These are phyloP conservation scores for Ogataea paraovalis DNA, from an alignment of 805 yeast species.

Conservation along the genomic window DNA sequence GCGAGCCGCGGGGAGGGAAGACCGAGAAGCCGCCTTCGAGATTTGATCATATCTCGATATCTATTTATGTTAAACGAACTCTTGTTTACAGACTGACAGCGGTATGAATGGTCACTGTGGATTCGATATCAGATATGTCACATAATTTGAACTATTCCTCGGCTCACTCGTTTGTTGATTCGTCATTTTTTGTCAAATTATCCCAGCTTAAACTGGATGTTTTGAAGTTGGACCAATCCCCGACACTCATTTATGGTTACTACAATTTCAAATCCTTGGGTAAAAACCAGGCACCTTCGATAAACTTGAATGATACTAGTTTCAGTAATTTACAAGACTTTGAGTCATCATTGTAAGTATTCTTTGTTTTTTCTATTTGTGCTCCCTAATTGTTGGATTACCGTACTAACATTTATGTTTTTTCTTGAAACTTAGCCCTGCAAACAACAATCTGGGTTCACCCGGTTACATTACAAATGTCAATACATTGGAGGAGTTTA, in stretches of 20 bases:
- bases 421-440: slow-evolving; percentile 8
- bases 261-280: slow-evolving; percentile 29
- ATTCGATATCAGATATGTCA: not conserved
- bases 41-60: too few relatives aligned
- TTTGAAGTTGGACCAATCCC: slow-evolving; percentile 56
- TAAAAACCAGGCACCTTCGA: slow-evolving; percentile 28
- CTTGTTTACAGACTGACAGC: too few relatives aligned
- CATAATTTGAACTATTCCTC: slow-evolving; percentile 39
- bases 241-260: slow-evolving; percentile 39
- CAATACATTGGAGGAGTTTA: slow-evolving; percentile 87
- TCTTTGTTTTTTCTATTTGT: not conserved
- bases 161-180: slow-evolving; percentile 71
- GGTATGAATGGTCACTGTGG: too few relatives aligned
- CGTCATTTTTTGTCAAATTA: slow-evolving; percentile 78
- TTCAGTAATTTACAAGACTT: slow-evolving; percentile 22
- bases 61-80: too few relatives aligned
- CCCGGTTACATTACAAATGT: slow-evolving; percentile 48
- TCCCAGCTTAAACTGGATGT: slow-evolving; percentile 71
- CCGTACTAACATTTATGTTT: slow-evolving; percentile 1
- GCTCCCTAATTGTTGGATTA: not conserved
- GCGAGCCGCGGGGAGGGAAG: too few relatives aligned
- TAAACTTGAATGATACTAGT: slow-evolving; percentile 30
- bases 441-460: slow-evolving; percentile 20
- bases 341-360: slow-evolving; percentile 16
- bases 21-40: too few relatives aligned